Percentiles rank a stretch among this genome's conserved stretches.
These are phyloP conservation scores for Psilocybe sp. DNA, from an alignment of 768 basidiomycete species.

Conservation along the genomic window DNA sequence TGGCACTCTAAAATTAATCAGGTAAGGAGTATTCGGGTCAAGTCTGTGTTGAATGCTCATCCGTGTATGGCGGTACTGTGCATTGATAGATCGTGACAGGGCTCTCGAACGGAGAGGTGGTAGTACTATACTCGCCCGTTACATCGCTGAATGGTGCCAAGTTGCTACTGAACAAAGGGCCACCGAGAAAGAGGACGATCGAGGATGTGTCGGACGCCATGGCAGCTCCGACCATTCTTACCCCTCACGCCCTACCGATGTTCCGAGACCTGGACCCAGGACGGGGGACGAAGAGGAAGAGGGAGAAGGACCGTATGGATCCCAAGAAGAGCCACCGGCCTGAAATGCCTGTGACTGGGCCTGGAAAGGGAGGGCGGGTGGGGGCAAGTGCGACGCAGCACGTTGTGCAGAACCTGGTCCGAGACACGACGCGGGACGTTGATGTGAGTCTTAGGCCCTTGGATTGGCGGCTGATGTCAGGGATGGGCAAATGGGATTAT, in stretches of 20 bases:
- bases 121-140: slow-evolving; percentile 88
- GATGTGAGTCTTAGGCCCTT: slow-evolving; percentile 69
- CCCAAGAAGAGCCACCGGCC: slow-evolving; percentile 91
- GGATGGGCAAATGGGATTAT: background rate
- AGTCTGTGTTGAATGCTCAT: slow-evolving; percentile 15
- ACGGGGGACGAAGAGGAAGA: slow-evolving; percentile 79
- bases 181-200: slow-evolving; percentile 73
- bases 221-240: slow-evolving; percentile 84
- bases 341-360: slow-evolving; percentile 89
- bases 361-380: slow-evolving; percentile 90
- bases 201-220: slow-evolving; percentile 89
- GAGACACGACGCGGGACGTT: slow-evolving; percentile 87
- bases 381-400: slow-evolving; percentile 98
- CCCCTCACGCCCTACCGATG: slow-evolving; percentile 90
- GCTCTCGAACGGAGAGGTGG: slow-evolving; percentile 82
- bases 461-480: slow-evolving; percentile 9
- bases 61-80: slow-evolving; percentile 15
- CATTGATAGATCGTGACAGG: slow-evolving; percentile 75
- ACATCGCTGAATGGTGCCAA: slow-evolving; percentile 93
- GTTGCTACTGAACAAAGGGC: slow-evolving; percentile 83
- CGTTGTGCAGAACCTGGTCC: slow-evolving; percentile 91
- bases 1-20: slow-evolving; percentile 99
- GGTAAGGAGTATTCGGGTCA: slow-evolving; percentile 41
- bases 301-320: slow-evolving; percentile 86
- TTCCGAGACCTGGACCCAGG: slow-evolving; percentile 81